Evolutionary conservation across 2,329 filamentous ascomycete species (phyloP), one percentile per base, ranked within the genome.

Genomic region (Thermochaetoides dissita): DNA sequence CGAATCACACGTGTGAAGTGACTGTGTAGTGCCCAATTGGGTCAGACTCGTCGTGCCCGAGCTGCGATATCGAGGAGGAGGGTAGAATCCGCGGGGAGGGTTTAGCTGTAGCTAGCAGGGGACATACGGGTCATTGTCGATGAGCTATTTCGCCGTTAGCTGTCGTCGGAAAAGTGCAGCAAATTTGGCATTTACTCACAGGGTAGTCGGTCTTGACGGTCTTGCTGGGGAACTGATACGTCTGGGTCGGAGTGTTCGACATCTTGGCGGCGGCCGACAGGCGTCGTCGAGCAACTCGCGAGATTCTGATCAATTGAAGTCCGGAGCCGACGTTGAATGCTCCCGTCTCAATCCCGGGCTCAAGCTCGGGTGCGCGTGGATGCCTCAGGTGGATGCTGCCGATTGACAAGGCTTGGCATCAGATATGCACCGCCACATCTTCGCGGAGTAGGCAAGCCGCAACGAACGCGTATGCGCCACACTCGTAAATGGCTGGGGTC

Each of bases 41-140:
- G 54, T 68, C 46, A 55, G 55, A 44, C 37, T 43, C 12, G 39
- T 17, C 28, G 4, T n/a, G 17, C 17, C 5, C 17, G 34, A 36
- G 12, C 6, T 17, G 31, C 6, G 31, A 8, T 11, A 28, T 38
- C 35, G 12, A 9, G 36, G 6, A 32, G 11, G 24, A 34, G 39
- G 45, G 42, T 42, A 36, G 17, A 24, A 24, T 24, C 17, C 17
- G 17, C 17, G 17, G 17, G 17, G 17, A 24, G 17, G 17, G 17
- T 24, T 24, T 5, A 5, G 17, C 17, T 3, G 17, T 5, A 24
- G 17, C 5, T 24, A 24, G 17, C 17, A 34, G 34, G 12, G 30
- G 49, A 64, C 81, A 61, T 88, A 95, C 88, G 91, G 91, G 66
- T 98, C 91, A 69, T 85, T 93, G 71, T 98, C 91, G 66, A 98